These are phyloP conservation scores for Macrolepiota dolichaula DNA, from an alignment of 768 basidiomycete genomes.

Conservation along the genomic window DNA sequence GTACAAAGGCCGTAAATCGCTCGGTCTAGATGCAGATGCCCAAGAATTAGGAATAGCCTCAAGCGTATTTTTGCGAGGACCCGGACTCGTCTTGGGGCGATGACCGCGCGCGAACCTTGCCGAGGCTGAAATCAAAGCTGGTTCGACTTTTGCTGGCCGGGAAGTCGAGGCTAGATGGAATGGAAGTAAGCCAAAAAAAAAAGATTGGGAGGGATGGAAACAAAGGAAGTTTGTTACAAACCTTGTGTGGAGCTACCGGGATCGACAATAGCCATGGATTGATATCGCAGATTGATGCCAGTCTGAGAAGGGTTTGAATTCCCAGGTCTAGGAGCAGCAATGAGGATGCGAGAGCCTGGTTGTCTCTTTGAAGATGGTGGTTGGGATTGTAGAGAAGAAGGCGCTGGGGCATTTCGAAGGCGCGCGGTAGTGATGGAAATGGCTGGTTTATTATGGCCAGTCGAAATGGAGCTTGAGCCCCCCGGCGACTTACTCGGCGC, in stretches of 20 bases:
- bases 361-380: background rate
- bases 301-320: background rate
- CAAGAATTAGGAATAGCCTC: conserved; percentile 10
- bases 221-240: background rate
- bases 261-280: conserved; percentile 12
- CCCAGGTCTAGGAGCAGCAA: background rate
- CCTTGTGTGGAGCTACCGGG: background rate
- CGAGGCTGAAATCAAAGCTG: background rate
- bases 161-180: background rate
- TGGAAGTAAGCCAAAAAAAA: background rate
- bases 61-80: background rate
- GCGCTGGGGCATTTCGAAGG: background rate
- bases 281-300: conserved; percentile 11
- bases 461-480: background rate
- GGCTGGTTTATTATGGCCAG: background rate
- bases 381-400: background rate
- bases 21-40: conserved; percentile 10
- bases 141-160: background rate
- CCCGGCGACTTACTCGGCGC: conserved; percentile 10
- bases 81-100: background rate
- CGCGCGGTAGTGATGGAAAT: conserved; percentile 1
- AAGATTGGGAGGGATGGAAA: background rate
- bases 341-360: background rate
- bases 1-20: conserved; percentile 6
- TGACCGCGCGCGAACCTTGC: background rate